phyloP scores from a whole-genome alignment of 1,139 yeast genomes.

The Sugiyamaella pinicola region DNA sequence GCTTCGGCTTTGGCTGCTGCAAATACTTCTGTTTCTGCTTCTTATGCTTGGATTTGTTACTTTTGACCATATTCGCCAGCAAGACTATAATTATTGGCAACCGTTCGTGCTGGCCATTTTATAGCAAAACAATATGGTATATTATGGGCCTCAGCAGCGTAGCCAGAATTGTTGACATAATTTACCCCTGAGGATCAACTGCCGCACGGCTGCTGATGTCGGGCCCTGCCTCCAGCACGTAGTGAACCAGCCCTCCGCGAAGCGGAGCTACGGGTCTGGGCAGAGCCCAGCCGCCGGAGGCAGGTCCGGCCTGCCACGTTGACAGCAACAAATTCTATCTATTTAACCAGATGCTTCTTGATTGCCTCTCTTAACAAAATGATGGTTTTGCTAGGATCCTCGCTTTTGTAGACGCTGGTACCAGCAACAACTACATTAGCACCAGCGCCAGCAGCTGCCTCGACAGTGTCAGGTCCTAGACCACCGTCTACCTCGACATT shows the following conservation, averaged over 20 bases:
- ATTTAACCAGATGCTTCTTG: constrained; percentile 33
- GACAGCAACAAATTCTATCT: constrained; percentile 5
- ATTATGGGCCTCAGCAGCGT: too few species aligned
- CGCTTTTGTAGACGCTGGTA: constrained; percentile 85
- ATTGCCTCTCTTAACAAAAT: constrained; percentile 66
- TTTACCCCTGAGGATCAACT: too few species aligned
- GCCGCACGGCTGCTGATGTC: too few species aligned
- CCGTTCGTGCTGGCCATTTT: too few species aligned
- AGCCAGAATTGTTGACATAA: too few species aligned
- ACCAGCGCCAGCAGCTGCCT: constrained; percentile 87
- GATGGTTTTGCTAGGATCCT: constrained; percentile 74
- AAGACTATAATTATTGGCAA: too few species aligned
- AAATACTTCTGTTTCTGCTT: too few species aligned
- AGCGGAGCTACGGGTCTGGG: constrained; percentile 14
- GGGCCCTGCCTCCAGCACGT: not conserved
- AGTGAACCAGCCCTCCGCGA: not conserved
- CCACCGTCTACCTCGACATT: constrained; percentile 98
- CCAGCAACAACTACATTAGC: constrained; percentile 99
- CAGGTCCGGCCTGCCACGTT: not conserved
- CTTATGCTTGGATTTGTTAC: too few species aligned
- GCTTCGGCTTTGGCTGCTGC: too few species aligned
- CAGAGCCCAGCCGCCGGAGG: constrained; percentile 19
- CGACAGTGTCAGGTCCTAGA: constrained; percentile 79
- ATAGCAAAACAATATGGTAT: too few species aligned
- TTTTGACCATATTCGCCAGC: too few species aligned